Percentiles rank a stretch among this genome's conserved stretches.
Conservation (phyloP, 1,284 basidiomycete genomes). For the Amanita bisporigera region DNA sequence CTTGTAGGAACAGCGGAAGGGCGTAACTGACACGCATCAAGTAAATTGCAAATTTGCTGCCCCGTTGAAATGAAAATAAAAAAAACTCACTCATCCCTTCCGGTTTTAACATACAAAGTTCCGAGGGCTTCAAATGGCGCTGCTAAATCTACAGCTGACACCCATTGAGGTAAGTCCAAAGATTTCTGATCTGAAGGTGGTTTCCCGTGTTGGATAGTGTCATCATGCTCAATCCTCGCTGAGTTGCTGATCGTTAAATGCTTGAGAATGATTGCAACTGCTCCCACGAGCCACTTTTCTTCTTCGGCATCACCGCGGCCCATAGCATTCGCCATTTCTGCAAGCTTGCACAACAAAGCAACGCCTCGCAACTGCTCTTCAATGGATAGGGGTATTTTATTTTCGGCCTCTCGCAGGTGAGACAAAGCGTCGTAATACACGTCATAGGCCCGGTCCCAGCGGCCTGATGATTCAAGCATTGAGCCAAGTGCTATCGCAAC, state of each 20-base stretch:
- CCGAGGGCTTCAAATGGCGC: conserved; percentile 73
- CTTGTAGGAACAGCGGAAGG: conserved; percentile 68
- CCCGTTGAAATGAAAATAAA: not conserved
- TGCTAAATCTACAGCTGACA: conserved; percentile 63
- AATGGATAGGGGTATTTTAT: conserved; percentile 24
- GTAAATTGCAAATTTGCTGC: not conserved
- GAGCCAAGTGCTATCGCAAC: conserved; percentile 70
- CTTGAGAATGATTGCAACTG: conserved; percentile 64
- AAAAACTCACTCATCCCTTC: conserved; percentile 60
- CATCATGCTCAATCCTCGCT: conserved; percentile 22
- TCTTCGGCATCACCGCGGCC: conserved; percentile 60
- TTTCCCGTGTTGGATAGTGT: conserved; percentile 18
- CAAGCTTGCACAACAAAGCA: conserved; percentile 70
- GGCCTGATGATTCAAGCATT: conserved; percentile 57
- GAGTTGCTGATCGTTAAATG: conserved; percentile 41
- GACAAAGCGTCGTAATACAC: conserved; percentile 54
- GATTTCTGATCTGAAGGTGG: not conserved
- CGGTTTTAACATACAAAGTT: conserved; percentile 62
- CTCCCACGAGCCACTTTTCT: conserved; percentile 63
- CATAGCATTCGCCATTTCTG: conserved; percentile 55
- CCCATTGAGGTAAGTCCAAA: conserved; percentile 68
- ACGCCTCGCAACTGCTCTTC: conserved; percentile 63
- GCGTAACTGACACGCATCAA: conserved; percentile 59
- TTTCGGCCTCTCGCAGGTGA: conserved; percentile 37
- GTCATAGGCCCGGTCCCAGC: conserved; percentile 57